Base-by-base conservation (phyloP, 441 rosid species). In the Metrosideros polymorpha region DNA sequence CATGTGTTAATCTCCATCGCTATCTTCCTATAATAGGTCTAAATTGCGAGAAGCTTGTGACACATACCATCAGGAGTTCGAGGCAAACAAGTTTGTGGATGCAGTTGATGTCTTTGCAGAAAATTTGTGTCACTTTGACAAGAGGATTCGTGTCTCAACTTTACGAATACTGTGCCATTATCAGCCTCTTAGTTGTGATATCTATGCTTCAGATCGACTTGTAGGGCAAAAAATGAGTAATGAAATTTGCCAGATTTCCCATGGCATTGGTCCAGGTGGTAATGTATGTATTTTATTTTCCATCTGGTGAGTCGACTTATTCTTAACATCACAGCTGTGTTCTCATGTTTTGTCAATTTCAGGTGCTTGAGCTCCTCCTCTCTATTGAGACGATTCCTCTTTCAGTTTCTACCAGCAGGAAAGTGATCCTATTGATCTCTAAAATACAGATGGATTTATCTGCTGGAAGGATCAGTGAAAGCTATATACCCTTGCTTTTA, bases 81-180 rank as follows among this genome's bases (percentile, higher is more conserved):
- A 86, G 86, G 91, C 89, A 82, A 89, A 91, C 84, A 92, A 89
- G 57, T 88, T 88, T 86, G 88, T 84, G 84, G 93, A 94, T 49
- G 95, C 95, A 85, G 86, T 93, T 22, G 87, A 63, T 79, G 53
- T 84, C 27, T 94, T 94, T 92, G 92, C 94, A 25, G 95, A 94
- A 90, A 97, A 95, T 88, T 91, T 98, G 90, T 89, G 95, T 88
- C 94, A 93, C 87, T 87, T 95, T 56, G 93, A 93, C 90, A 96
- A 95, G 94, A 88, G 82, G 54, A 91, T 96, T 88, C 98, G 99
- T 49, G 89, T 94, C 90, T 45, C 94, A 88, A 97, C 97, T 85
- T 92, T 98, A 83, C 94, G 91, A 92, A 93, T 97, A 90, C 91
- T 97, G 92, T 94, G 94, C 91, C 98, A 97, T 88, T 93, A 91